Percentiles rank a stretch among this genome's conserved stretches.
Evolutionary conservation across 2,329 filamentous ascomycete genomes (phyloP).

Genomic region (Aureobasidium subglaciale): DNA sequence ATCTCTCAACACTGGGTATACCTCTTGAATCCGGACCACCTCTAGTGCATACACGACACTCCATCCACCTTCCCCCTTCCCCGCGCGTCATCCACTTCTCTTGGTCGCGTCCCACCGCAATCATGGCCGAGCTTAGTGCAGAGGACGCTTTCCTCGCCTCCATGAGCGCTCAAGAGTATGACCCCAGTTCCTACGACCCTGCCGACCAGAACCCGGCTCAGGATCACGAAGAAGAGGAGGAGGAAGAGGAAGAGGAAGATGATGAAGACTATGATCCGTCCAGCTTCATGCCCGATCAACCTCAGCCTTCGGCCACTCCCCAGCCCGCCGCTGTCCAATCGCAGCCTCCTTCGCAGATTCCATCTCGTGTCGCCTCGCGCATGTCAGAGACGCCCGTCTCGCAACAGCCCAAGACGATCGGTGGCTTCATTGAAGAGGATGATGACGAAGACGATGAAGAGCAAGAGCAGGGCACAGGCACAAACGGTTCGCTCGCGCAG

Average conservation of each 20-base stretch:
- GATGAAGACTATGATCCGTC: slow-evolving; percentile 36
- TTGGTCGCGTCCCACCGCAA: not conserved
- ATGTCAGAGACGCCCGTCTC: slow-evolving; percentile 24
- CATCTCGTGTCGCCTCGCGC: slow-evolving; percentile 36
- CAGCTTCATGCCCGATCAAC: slow-evolving; percentile 20
- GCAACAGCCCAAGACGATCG: slow-evolving; percentile 47
- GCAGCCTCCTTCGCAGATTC: slow-evolving; percentile 37
- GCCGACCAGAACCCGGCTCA: slow-evolving; percentile 41
- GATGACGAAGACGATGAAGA: slow-evolving; percentile 51
- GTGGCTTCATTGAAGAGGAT: slow-evolving; percentile 58
- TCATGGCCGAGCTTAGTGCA: slow-evolving; percentile 32
- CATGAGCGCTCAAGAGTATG: slow-evolving; percentile 33
- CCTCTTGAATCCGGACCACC: not conserved
- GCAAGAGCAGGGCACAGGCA: slow-evolving; percentile 16
- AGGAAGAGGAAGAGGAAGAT: slow-evolving; percentile 27
- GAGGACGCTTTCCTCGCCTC: slow-evolving; percentile 21
- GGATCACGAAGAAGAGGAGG: slow-evolving; percentile 33
- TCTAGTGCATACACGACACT: not conserved
- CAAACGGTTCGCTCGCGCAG: slow-evolving; percentile 14
- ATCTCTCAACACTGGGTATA: not conserved
- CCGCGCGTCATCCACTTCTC: not conserved
- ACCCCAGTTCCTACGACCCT: slow-evolving; percentile 26
- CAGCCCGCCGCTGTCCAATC: slow-evolving; percentile 5
- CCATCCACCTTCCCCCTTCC: not conserved
- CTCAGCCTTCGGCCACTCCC: not conserved